Evolutionary conservation across 2,329 filamentous ascomycete species (phyloP).

Genomic region (Penicillium sp.): DNA sequence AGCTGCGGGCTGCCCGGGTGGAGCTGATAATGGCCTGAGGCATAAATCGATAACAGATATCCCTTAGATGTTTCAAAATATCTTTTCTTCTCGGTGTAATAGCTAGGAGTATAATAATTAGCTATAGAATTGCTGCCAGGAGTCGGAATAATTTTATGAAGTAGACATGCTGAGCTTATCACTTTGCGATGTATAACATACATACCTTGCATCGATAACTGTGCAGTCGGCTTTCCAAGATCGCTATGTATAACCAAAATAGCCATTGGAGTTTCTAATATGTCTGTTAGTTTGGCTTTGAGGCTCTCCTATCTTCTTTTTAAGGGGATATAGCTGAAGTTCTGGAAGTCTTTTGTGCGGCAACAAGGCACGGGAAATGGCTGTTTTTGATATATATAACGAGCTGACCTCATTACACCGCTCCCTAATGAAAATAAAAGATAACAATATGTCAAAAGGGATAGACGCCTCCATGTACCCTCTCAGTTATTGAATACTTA

Average conservation of each 20-base stretch:
- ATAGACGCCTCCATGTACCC: too few relatives aligned
- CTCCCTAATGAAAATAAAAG: neutral
- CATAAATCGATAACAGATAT: neutral
- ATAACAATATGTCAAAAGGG: neutral
- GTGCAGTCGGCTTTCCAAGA: neutral
- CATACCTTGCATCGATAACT: too few relatives aligned
- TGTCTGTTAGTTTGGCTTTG: neutral
- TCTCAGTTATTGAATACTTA: neutral
- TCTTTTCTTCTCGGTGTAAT: too few relatives aligned
- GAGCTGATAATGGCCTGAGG: conserved; percentile 14
- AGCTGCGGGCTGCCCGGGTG: neutral
- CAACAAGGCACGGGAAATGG: neutral
- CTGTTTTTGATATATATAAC: neutral
- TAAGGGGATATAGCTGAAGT: neutral
- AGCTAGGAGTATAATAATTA: neutral
- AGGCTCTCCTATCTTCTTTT: neutral
- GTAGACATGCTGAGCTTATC: neutral
- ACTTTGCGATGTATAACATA: neutral
- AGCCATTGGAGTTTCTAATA: neutral
- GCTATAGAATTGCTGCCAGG: neutral
- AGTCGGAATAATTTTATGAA: neutral
- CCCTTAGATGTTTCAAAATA: too few relatives aligned
- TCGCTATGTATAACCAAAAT: neutral
- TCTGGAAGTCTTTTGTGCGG: neutral
- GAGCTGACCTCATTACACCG: too few relatives aligned